phyloP scores from a whole-genome alignment of 2,329 filamentous ascomycete species.

The Neurospora sp. region DNA sequence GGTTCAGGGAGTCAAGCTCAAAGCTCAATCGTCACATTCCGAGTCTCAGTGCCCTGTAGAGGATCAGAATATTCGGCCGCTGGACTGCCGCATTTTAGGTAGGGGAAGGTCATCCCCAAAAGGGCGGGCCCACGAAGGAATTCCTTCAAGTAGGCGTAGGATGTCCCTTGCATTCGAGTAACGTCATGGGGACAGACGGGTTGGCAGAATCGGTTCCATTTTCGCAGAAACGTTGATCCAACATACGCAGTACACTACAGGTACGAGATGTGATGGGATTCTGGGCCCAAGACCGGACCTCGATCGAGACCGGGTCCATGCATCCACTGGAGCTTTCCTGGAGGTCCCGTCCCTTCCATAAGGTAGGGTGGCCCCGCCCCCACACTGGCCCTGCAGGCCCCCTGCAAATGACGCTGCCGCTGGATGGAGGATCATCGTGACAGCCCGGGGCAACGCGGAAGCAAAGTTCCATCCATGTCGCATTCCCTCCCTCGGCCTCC shows the following conservation, averaged over 20 bases:
- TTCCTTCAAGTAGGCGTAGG: not conserved
- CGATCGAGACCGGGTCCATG: not conserved
- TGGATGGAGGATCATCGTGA: not conserved
- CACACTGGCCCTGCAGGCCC: not conserved
- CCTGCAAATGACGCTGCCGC: not conserved
- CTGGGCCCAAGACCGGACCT: not conserved
- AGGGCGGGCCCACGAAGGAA: not conserved
- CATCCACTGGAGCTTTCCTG: not conserved
- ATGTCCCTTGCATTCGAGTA: not conserved
- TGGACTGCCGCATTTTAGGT: too few relatives aligned
- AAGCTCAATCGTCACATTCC: not conserved
- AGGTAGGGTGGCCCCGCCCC: not conserved
- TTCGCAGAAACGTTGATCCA: not conserved
- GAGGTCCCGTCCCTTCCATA: not conserved
- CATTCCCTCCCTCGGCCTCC: not conserved
- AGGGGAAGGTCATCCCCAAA: not conserved
- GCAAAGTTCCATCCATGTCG: not conserved
- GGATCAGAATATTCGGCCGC: not conserved
- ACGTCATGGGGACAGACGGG: not conserved
- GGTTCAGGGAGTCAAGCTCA: not conserved
- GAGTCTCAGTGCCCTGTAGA: not conserved
- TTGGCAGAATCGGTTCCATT: not conserved
- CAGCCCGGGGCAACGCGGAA: not conserved
- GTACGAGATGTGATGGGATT: not conserved
- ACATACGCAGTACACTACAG: not conserved